Conservation (phyloP, 441 rosid genomes). For the Adansonia gregorii region DNA sequence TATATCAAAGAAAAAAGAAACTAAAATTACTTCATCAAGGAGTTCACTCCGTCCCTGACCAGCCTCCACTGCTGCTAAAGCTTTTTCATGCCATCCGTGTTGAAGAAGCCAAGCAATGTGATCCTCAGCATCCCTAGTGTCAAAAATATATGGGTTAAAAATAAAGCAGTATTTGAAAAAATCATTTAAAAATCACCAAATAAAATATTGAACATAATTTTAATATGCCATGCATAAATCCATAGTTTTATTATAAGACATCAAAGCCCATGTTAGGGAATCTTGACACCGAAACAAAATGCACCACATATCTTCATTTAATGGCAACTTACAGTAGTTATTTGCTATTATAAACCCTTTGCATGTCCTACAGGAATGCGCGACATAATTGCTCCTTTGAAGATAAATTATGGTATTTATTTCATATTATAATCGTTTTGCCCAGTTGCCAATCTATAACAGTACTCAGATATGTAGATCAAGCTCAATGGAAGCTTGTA, state of each 20-base stretch:
- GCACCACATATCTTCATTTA: slow-evolving; percentile 9
- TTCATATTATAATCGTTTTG: background rate
- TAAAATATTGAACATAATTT: background rate
- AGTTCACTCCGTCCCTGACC: slow-evolving; percentile 95
- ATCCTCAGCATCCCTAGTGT: slow-evolving; percentile 92
- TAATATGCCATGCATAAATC: background rate
- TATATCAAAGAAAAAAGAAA: background rate
- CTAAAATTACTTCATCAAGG: slow-evolving; percentile 76
- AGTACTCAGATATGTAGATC: background rate
- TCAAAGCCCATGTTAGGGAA: slow-evolving; percentile 2
- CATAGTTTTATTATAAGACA: background rate
- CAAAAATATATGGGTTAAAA: background rate
- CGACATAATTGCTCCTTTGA: background rate
- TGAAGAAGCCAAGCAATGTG: slow-evolving; percentile 98
- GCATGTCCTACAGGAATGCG: background rate
- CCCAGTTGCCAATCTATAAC: background rate
- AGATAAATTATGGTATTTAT: slow-evolving; percentile 3
- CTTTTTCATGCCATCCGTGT: slow-evolving; percentile 98
- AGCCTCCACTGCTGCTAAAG: slow-evolving; percentile 97
- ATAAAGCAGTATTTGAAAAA: slow-evolving; percentile 3
- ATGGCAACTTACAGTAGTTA: background rate
- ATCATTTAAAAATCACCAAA: background rate
- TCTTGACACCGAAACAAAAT: background rate
- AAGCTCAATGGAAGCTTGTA: slow-evolving; percentile 13
- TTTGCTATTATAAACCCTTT: slow-evolving; percentile 3